These are phyloP conservation scores for Cyberlindnera amylophila DNA, from an alignment of 805 yeast species.

Conservation along the genomic window DNA sequence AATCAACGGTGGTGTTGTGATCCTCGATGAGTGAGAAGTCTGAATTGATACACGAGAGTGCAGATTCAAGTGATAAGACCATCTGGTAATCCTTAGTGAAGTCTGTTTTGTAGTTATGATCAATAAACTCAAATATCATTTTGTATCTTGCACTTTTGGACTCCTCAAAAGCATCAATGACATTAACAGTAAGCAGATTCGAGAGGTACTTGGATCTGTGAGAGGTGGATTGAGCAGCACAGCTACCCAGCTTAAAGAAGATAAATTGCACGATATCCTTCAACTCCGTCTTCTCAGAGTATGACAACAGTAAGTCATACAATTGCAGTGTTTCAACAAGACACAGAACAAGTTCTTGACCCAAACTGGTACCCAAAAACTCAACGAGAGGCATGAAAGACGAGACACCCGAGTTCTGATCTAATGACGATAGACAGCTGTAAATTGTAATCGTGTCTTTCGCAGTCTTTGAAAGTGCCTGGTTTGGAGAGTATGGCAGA, in stretches of 20 bases:
- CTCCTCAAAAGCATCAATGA: conserved; percentile 15
- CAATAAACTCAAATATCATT: conserved; percentile 25
- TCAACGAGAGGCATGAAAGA: conserved; percentile 9
- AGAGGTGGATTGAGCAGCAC: neutral
- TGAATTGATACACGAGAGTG: conserved; percentile 9
- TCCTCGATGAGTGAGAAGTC: conserved; percentile 18
- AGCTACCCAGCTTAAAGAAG: conserved; percentile 12
- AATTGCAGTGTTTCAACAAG: conserved; percentile 13
- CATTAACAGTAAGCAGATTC: conserved; percentile 11
- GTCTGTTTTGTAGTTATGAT: conserved; percentile 24
- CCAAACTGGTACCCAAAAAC: conserved; percentile 6
- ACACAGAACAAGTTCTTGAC: conserved; percentile 11
- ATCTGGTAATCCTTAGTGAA: conserved; percentile 20
- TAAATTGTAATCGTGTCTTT: conserved; percentile 9
- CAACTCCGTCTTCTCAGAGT: conserved; percentile 6
- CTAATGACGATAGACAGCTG: conserved; percentile 2
- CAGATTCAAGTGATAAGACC: conserved; percentile 12
- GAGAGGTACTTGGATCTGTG: conserved; percentile 2
- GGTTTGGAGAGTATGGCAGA: conserved; percentile 17
- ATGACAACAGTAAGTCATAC: conserved; percentile 2
- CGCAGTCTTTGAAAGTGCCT: conserved; percentile 12
- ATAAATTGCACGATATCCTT: conserved; percentile 9
- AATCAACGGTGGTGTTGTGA: conserved; percentile 14
- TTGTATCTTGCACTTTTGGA: conserved; percentile 22
- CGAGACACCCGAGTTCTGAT: neutral